Conservation (phyloP, 257 asterid genomes). For the Salvia rosmarinus region DNA sequence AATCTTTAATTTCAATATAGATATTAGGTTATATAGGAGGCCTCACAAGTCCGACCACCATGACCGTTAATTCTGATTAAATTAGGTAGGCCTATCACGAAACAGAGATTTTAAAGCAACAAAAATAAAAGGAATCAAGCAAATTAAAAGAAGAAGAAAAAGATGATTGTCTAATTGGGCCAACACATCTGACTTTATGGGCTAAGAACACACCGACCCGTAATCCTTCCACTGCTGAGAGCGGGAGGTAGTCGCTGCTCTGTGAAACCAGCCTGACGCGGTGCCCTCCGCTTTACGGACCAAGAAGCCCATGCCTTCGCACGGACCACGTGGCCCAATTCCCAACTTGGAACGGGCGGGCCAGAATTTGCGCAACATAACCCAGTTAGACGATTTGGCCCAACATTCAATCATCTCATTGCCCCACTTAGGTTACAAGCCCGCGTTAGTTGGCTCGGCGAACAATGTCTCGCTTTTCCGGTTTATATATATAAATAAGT, state of each 20-base stretch:
- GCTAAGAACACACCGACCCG: no score
- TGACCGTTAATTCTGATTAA: no score
- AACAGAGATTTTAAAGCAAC: no score
- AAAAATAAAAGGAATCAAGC: no score
- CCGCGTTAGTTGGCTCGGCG: background rate
- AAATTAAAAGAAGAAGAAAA: background rate
- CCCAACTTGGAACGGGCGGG: conserved; percentile 16
- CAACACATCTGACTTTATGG: background rate
- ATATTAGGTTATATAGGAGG: no score
- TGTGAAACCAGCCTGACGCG: conserved; percentile 5
- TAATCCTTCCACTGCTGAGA: conserved; percentile 12
- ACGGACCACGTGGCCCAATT: background rate
- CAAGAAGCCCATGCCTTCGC: background rate
- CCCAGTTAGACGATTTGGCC: background rate
- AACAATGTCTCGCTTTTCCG: no score
- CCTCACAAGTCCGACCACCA: no score
- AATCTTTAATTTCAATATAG: no score
- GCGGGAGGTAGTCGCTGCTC: conserved; percentile 4
- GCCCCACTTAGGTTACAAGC: conserved; percentile 13
- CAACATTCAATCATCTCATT: background rate
- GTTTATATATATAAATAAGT: no score
- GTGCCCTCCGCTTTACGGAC: background rate
- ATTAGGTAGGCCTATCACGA: no score
- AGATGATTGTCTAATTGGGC: background rate
- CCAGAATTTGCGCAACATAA: background rate